Evolutionary conservation across 2,329 filamentous ascomycete genomes (phyloP).

Genomic region (Didymella pomorum): DNA sequence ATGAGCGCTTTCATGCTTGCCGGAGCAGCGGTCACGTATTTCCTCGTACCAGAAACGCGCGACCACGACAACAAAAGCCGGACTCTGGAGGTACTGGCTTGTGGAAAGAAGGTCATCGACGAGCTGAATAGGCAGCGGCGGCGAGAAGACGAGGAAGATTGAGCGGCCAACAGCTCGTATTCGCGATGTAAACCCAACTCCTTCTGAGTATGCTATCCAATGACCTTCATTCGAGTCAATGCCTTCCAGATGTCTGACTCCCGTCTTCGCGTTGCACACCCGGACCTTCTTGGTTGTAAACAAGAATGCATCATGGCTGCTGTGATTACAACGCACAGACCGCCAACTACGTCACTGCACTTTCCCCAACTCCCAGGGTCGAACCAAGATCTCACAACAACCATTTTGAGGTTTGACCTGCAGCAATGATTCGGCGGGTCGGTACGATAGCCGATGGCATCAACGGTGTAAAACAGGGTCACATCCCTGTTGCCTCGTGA

Average conservation of each 20-base stretch:
- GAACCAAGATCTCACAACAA: constrained; percentile 4
- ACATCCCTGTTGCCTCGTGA: constrained; percentile 6
- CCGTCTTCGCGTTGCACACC: not conserved
- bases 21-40: constrained; percentile 44
- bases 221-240: not conserved
- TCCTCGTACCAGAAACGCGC: constrained; percentile 44
- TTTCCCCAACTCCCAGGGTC: not conserved
- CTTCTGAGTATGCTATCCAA: too few relatives aligned
- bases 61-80: constrained; percentile 45
- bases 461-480: constrained; percentile 12
- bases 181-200: not conserved
- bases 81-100: constrained; percentile 43
- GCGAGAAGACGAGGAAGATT: constrained; percentile 36
- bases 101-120: constrained; percentile 44
- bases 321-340: constrained; percentile 1
- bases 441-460: constrained; percentile 4
- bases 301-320: not conserved
- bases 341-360: constrained; percentile 9
- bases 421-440: constrained; percentile 8
- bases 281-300: not conserved
- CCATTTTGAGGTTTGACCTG: not conserved
- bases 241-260: not conserved
- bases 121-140: constrained; percentile 39
- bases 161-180: not conserved
- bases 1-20: constrained; percentile 49